Evolutionary conservation across 257 asterid genomes (phyloP).

Genomic region (Verbascum thapsus): DNA sequence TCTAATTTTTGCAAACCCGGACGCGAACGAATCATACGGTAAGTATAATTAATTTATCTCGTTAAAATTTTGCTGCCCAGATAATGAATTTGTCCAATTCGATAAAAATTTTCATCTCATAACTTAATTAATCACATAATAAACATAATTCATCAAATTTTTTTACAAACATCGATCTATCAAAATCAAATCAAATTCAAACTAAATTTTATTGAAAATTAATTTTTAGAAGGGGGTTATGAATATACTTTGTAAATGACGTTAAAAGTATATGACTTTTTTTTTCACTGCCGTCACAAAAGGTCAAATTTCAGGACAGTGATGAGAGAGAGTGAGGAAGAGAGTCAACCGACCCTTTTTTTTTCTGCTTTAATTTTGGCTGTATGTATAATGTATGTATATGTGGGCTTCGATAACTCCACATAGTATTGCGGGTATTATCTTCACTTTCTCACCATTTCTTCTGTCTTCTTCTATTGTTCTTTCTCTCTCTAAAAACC

Average conservation of each 20-base stretch:
- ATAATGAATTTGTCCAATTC: too few species aligned
- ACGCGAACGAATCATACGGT: too few species aligned
- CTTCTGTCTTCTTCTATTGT: slow-evolving; percentile 11
- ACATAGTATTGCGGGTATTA: slow-evolving; percentile 42
- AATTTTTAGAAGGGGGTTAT: slow-evolving; percentile 1
- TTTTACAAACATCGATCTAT: too few species aligned
- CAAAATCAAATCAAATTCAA: too few species aligned
- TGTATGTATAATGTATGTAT: slow-evolving; percentile 36
- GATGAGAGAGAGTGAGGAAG: slow-evolving; percentile 20
- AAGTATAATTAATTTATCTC: too few species aligned
- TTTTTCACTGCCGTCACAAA: slow-evolving; percentile 40
- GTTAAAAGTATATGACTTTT: slow-evolving; percentile 28
- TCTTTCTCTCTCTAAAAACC: slow-evolving; percentile 28
- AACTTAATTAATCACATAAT: too few species aligned
- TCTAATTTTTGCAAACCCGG: too few species aligned
- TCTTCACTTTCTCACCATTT: slow-evolving; percentile 30
- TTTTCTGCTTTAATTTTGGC: slow-evolving; percentile 28
- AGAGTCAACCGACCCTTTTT: slow-evolving; percentile 49
- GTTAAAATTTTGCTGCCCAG: too few species aligned
- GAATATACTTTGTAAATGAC: neutral
- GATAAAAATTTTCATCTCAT: too few species aligned
- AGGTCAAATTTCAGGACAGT: neutral
- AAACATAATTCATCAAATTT: too few species aligned
- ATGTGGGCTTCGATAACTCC: slow-evolving; percentile 55
- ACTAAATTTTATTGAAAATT: too few species aligned